Evolutionary conservation across 495 filamentous ascomycete genomes (phyloP).

Genomic region (Parathielavia appendiculata): DNA sequence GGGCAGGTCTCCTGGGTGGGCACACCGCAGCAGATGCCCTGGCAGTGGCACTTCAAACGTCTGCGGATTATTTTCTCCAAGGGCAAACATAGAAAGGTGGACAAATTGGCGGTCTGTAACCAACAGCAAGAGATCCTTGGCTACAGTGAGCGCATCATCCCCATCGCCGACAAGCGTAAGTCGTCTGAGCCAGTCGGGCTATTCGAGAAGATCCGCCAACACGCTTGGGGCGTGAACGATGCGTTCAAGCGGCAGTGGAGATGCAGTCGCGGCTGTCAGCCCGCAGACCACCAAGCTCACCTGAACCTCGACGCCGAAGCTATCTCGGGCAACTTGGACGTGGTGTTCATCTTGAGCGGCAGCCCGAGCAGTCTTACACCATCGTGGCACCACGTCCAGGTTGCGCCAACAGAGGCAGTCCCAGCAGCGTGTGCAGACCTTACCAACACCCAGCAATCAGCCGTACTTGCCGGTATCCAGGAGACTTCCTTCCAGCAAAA

Average conservation of each 20-base stretch:
- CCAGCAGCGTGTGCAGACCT: not conserved
- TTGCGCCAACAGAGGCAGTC: not conserved
- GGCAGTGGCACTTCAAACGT: slow-evolving; percentile 2
- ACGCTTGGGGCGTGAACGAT: not conserved
- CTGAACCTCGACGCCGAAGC: not conserved
- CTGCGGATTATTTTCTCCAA: slow-evolving; percentile 1
- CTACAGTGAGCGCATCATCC: not conserved
- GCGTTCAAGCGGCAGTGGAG: not conserved
- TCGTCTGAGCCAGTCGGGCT: not conserved
- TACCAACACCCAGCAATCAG: not conserved
- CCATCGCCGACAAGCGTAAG: not conserved
- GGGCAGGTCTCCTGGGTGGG: too few species aligned
- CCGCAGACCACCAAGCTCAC: not conserved
- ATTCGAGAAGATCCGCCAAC: slow-evolving; percentile 3
- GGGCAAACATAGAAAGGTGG: not conserved
- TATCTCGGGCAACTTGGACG: not conserved
- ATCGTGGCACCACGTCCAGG: not conserved
- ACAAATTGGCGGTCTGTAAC: not conserved
- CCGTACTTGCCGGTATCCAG: not conserved
- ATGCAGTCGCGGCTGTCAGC: not conserved
- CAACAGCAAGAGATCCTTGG: slow-evolving; percentile 4
- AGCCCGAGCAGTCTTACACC: not conserved
- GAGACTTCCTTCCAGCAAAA: not conserved
- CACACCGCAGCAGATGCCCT: not conserved
- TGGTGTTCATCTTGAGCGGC: not conserved